Evolutionary conservation across 768 basidiomycete species (phyloP).

Genomic region (Kwoniella europaea): DNA sequence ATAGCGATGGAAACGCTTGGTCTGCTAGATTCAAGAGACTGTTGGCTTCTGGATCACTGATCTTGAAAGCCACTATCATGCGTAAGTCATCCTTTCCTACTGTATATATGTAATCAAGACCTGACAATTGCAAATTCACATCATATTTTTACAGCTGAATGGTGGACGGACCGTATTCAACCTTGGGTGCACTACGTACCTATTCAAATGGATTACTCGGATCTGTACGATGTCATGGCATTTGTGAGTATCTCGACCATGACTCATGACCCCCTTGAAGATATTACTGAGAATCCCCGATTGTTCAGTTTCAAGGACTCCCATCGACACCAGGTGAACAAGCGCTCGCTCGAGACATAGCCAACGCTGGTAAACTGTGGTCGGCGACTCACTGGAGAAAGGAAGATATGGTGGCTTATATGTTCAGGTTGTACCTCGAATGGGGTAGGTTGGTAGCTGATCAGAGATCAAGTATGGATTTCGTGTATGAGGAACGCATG

Average conservation of each 20-base stretch:
- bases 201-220: conserved; percentile 51
- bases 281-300: not conserved
- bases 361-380: conserved; percentile 45
- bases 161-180: conserved; percentile 58
- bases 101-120: too few relatives aligned
- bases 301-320: conserved; percentile 42
- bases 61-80: conserved; percentile 55
- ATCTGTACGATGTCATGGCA: conserved; percentile 48
- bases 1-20: conserved; percentile 56
- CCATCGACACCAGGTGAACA: conserved; percentile 30
- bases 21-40: conserved; percentile 55
- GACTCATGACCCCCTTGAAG: not conserved
- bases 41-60: conserved; percentile 43
- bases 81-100: conserved; percentile 31
- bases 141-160: conserved; percentile 34
- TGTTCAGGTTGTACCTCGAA: conserved; percentile 56
- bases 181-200: conserved; percentile 58
- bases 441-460: conserved; percentile 52
- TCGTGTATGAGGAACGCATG: conserved; percentile 40
- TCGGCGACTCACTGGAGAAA: conserved; percentile 48
- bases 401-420: conserved; percentile 54
- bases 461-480: conserved; percentile 40
- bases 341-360: conserved; percentile 46
- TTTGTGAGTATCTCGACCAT: conserved; percentile 31
- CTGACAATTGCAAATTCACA: not conserved